Evolutionary conservation across 257 asterid genomes (phyloP).

Genomic region (Solanum chaucha): DNA sequence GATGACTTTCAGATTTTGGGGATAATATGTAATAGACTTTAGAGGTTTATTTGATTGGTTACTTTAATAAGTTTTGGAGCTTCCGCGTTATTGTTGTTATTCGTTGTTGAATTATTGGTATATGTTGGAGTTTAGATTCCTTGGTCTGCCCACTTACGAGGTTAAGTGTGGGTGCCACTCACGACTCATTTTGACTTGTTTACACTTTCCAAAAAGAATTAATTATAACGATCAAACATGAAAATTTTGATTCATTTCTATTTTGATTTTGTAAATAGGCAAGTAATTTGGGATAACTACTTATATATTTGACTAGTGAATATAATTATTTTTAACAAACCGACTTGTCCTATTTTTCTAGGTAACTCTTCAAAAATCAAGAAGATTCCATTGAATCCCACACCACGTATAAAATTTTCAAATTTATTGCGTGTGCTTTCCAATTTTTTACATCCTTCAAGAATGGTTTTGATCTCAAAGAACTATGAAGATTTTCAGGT

Average conservation of each 20-base stretch:
- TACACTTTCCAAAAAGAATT: not conserved
- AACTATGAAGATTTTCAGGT: conserved; percentile 22
- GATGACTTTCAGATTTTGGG: no score
- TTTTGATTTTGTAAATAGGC: not conserved
- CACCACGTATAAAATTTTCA: conserved; percentile 8
- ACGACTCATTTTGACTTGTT: no score
- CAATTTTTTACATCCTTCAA: conserved; percentile 19
- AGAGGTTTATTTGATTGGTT: no score
- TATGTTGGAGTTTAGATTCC: no score
- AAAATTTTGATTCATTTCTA: not conserved
- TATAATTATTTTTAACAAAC: not conserved
- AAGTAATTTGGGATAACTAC: not conserved
- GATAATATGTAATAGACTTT: no score
- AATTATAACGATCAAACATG: not conserved
- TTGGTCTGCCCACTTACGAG: no score
- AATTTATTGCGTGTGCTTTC: conserved; percentile 25
- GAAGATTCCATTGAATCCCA: not conserved
- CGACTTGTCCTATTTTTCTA: not conserved
- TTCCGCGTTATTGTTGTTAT: no score
- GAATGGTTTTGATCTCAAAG: conserved; percentile 13
- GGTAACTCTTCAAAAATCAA: not conserved
- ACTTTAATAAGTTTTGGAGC: no score
- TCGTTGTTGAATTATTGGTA: no score
- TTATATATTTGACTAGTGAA: not conserved
- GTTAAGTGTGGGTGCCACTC: no score